Evolutionary conservation across 257 asterid genomes (phyloP).

Genomic region (Nicotiana attenuata): DNA sequence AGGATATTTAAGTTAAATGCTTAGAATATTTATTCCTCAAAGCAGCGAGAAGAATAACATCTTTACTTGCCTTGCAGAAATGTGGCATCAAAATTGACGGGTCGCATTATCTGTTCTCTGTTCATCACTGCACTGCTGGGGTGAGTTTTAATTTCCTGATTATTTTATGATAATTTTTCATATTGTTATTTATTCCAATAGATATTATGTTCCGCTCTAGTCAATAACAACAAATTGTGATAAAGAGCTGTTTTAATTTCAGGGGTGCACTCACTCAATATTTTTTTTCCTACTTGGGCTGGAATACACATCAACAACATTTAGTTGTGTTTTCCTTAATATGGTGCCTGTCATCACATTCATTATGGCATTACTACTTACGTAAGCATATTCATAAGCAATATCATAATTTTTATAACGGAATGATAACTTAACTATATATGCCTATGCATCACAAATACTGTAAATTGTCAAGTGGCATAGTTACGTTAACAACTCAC

Average conservation of each 20-base stretch:
- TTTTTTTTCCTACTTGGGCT: slow-evolving; percentile 64
- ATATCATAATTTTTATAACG: too few relatives aligned
- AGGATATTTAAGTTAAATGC: too few relatives aligned
- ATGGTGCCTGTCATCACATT: slow-evolving; percentile 62
- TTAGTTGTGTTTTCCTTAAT: slow-evolving; percentile 62
- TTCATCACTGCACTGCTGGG: slow-evolving; percentile 61
- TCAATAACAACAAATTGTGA: not conserved
- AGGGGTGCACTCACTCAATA: slow-evolving; percentile 63
- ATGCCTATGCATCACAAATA: too few relatives aligned
- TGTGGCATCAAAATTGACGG: slow-evolving; percentile 23
- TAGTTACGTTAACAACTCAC: too few relatives aligned
- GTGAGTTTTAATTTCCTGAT: slow-evolving; percentile 25
- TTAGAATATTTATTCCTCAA: too few relatives aligned
- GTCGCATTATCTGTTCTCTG: slow-evolving; percentile 33
- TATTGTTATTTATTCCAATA: not conserved
- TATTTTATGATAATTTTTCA: not conserved
- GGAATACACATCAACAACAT: slow-evolving; percentile 61
- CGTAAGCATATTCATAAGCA: slow-evolving; percentile 19
- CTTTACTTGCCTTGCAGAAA: not conserved
- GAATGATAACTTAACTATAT: too few relatives aligned
- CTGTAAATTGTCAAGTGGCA: too few relatives aligned
- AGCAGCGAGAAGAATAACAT: too few relatives aligned
- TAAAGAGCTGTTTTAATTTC: not conserved
- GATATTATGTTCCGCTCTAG: too few relatives aligned
- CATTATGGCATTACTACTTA: slow-evolving; percentile 44